Evolutionary conservation across 805 yeast species (phyloP).

Genomic region (Metschnikowia amazonensis): DNA sequence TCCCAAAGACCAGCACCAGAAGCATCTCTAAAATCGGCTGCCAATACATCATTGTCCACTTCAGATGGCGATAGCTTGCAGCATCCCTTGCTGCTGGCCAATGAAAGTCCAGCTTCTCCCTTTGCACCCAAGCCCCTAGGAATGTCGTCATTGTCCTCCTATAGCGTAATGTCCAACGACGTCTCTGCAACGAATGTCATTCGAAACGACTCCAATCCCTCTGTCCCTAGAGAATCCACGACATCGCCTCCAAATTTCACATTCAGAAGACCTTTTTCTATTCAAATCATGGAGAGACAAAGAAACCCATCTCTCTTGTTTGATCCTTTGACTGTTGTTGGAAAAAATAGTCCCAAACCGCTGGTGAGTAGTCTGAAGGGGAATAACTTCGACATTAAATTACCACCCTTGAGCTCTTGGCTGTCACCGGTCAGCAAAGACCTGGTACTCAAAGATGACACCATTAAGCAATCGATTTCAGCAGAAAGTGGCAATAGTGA

Average conservation of each 20-base stretch:
- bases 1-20: background rate
- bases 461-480: background rate
- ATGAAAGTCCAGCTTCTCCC: background rate
- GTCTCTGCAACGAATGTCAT: background rate
- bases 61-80: background rate
- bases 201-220: background rate
- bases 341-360: background rate
- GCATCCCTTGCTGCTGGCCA: background rate
- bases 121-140: background rate
- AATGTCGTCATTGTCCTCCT: constrained; percentile 1
- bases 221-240: background rate
- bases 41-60: background rate
- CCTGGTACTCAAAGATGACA: background rate
- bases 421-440: constrained; percentile 1
- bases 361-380: background rate
- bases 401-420: constrained; percentile 1
- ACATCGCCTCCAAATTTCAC: background rate
- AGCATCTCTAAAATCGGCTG: background rate
- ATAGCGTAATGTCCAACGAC: background rate
- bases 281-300: background rate
- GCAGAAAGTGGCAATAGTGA: background rate
- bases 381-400: background rate
- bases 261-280: constrained; percentile 3
- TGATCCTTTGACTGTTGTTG: constrained; percentile 4
- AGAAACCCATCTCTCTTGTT: constrained; percentile 5